phyloP scores from a whole-genome alignment of 495 filamentous ascomycete species.

The Penicillium bovifimosum region DNA sequence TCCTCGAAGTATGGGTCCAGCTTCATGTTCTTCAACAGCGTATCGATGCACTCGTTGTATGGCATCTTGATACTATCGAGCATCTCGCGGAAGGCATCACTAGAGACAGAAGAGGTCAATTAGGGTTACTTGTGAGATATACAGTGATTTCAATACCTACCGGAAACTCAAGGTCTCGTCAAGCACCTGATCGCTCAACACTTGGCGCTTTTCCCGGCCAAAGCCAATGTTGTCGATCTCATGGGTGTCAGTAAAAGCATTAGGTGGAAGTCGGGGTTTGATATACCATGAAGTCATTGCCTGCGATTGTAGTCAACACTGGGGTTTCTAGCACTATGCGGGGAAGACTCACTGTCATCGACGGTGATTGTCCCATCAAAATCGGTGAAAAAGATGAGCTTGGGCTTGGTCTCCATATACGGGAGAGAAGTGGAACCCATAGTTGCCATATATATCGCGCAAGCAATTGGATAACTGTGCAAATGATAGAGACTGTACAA shows the following conservation, averaged over 20 bases:
- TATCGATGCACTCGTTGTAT: conserved; percentile 71
- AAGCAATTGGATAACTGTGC: background rate
- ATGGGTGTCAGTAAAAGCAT: conserved; percentile 8
- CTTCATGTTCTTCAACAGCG: conserved; percentile 73
- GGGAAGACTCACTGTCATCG: conserved; percentile 60
- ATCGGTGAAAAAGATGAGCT: conserved; percentile 95
- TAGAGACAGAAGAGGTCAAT: conserved; percentile 12
- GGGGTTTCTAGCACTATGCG: background rate
- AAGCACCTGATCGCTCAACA: conserved; percentile 68
- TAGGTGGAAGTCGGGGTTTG: background rate
- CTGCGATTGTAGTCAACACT: conserved; percentile 33
- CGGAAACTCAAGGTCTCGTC: conserved; percentile 64
- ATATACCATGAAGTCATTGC: conserved; percentile 81
- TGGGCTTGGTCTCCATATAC: conserved; percentile 59
- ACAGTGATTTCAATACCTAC: conserved; percentile 25
- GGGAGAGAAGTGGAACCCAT: conserved; percentile 39
- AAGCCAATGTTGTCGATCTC: conserved; percentile 89
- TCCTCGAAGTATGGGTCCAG: conserved; percentile 79
- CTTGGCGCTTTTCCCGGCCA: conserved; percentile 56
- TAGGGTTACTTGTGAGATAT: background rate
- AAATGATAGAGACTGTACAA: background rate
- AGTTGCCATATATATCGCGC: conserved; percentile 1
- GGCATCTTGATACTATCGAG: conserved; percentile 73
- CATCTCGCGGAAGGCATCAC: conserved; percentile 82
- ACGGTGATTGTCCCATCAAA: conserved; percentile 95